A percentile compares a stretch with the other conserved stretches of the same genome.
phyloP scores from a whole-genome alignment of 768 basidiomycete species.

The Amylocystis lapponica region DNA sequence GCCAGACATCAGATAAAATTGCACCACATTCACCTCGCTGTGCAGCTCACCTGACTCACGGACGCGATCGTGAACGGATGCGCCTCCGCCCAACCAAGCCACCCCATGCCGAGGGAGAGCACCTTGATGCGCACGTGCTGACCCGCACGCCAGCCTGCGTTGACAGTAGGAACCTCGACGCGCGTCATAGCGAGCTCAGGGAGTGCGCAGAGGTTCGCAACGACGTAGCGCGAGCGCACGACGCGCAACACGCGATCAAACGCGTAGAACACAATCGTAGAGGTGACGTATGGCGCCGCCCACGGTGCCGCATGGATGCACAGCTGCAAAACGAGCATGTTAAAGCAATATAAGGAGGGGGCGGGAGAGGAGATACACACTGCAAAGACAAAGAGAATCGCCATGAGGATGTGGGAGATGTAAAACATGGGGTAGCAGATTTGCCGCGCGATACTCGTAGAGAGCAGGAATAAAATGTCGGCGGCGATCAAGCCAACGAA shows the following conservation, averaged over 20 bases:
- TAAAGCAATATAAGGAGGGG: conserved; percentile 12
- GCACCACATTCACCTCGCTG: too few relatives aligned
- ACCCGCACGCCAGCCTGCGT: conserved; percentile 51
- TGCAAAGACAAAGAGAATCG: conserved; percentile 48
- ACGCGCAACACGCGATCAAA: conserved; percentile 42
- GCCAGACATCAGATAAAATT: too few relatives aligned
- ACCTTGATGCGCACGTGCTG: conserved; percentile 54
- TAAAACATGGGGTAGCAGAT: conserved; percentile 64
- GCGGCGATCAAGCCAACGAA: conserved; percentile 23
- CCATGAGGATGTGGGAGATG: conserved; percentile 51
- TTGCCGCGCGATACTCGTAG: conserved; percentile 47
- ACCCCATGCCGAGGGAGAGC: conserved; percentile 32
- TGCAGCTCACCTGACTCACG: conserved; percentile 4
- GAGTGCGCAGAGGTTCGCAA: conserved; percentile 39
- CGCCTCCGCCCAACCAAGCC: conserved; percentile 35
- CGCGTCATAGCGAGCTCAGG: conserved; percentile 41
- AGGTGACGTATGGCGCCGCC: conserved; percentile 36
- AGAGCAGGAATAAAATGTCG: conserved; percentile 57
- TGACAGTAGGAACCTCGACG: conserved; percentile 39
- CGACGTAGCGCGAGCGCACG: conserved; percentile 38
- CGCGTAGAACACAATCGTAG: conserved; percentile 34
- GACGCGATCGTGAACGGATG: conserved; percentile 34
- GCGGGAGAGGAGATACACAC: conserved; percentile 34
- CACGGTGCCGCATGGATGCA: conserved; percentile 13
- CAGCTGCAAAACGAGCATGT: conserved; percentile 8